phyloP scores from a whole-genome alignment of 768 basidiomycete genomes.

The Multifurca ochricompacta region DNA sequence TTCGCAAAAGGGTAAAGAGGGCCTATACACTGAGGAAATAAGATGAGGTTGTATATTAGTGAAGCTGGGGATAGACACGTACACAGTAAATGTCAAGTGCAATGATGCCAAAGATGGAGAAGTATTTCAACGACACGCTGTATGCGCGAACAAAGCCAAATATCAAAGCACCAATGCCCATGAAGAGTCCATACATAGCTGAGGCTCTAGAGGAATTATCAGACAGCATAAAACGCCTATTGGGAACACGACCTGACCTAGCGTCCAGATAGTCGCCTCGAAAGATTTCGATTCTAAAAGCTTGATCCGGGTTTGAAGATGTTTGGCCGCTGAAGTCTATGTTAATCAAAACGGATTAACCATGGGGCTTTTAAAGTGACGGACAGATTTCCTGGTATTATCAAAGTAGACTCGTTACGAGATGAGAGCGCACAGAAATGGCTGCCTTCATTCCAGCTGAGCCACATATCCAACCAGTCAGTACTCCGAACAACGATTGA shows the following conservation, averaged over 20 bases:
- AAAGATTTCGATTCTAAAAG: conserved; percentile 38
- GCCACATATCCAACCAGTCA: conserved; percentile 48
- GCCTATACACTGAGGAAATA: conserved; percentile 32
- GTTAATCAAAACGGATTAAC: background rate
- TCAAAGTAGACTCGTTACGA: conserved; percentile 23
- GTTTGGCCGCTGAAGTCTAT: conserved; percentile 27
- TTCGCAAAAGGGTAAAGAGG: conserved; percentile 42
- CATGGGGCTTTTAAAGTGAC: background rate
- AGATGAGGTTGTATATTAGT: background rate
- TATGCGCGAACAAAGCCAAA: conserved; percentile 41
- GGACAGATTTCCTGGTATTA: conserved; percentile 21
- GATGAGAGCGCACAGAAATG: conserved; percentile 32
- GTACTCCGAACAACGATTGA: conserved; percentile 32
- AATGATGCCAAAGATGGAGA: conserved; percentile 42
- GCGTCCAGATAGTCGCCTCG: conserved; percentile 43
- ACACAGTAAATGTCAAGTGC: conserved; percentile 38
- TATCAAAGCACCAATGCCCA: conserved; percentile 37
- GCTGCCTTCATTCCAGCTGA: conserved; percentile 46
- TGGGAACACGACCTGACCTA: conserved; percentile 19
- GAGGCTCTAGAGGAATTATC: conserved; percentile 29
- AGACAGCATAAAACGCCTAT: background rate
- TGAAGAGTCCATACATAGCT: conserved; percentile 41
- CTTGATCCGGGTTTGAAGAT: conserved; percentile 32
- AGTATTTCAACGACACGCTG: conserved; percentile 36
- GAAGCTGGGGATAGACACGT: conserved; percentile 11